A percentile compares a stretch with the other conserved stretches of the same genome.
These are phyloP conservation scores for Diaporthe sp. DNA, from an alignment of 2,329 filamentous ascomycete genomes.

Conservation along the genomic window DNA sequence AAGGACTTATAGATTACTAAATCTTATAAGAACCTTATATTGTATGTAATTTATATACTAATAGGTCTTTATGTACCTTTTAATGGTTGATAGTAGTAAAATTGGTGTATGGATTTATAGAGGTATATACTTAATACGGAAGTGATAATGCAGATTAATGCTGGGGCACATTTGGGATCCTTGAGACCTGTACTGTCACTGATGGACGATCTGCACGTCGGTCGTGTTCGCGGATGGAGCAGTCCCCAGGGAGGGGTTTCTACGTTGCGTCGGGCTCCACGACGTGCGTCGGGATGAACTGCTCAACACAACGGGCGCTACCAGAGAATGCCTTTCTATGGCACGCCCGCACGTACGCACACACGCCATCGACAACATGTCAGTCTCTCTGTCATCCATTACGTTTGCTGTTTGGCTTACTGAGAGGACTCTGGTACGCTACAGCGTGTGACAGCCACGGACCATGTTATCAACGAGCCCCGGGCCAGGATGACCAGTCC, in stretches of 20 bases:
- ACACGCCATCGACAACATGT: not conserved
- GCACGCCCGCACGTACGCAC: not conserved
- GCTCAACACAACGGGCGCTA: not conserved
- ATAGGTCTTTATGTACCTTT: no score
- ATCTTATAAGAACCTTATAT: no score
- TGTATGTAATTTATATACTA: no score
- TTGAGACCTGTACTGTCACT: no score
- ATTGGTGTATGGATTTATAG: no score
- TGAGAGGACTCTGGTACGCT: not conserved
- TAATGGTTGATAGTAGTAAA: no score
- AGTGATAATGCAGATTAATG: no score
- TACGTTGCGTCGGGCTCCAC: not conserved
- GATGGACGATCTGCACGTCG: conserved; percentile 7
- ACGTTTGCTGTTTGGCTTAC: not conserved
- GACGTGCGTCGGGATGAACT: conserved; percentile 15
- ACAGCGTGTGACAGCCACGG: not conserved
- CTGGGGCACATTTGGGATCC: no score
- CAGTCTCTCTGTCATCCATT: not conserved
- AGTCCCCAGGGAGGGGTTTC: not conserved
- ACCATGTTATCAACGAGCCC: not conserved
- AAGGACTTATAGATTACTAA: no score
- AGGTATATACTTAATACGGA: no score
- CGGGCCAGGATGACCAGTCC: not conserved
- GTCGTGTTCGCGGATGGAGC: not conserved
- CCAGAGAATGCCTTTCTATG: not conserved